Conservation (phyloP, 139 green algal species). For the Microglena sp. region DNA sequence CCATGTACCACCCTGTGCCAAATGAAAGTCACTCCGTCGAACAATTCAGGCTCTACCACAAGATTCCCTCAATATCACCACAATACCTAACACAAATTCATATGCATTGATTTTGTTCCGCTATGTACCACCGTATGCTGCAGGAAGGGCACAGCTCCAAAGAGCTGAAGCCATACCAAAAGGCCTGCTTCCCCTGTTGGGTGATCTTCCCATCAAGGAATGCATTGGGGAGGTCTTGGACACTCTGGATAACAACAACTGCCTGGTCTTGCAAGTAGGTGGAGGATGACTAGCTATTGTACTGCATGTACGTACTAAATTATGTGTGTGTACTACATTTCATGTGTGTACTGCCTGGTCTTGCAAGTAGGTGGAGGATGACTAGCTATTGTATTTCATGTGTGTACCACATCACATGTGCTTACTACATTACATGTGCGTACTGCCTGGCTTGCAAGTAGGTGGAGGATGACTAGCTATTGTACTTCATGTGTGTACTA, state of each 20-base stretch:
- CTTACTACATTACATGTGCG: background rate
- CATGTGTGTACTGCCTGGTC: background rate
- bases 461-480: background rate
- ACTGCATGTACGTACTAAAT: background rate
- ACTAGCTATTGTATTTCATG: background rate
- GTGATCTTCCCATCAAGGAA: background rate
- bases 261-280: conserved; percentile 4
- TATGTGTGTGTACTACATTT: background rate
- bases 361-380: background rate
- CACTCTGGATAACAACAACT: conserved; percentile 1
- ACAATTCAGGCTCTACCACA: too few relatives aligned
- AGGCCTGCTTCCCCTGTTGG: too few relatives aligned
- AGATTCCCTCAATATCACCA: too few relatives aligned
- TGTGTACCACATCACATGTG: background rate
- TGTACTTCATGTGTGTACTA: background rate
- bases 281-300: background rate
- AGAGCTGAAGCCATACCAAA: too few relatives aligned
- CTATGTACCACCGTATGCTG: too few relatives aligned
- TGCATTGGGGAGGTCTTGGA: conserved; percentile 3
- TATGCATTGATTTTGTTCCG: too few relatives aligned
- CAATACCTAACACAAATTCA: too few relatives aligned
- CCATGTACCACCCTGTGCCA: too few relatives aligned
- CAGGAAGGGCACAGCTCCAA: too few relatives aligned
- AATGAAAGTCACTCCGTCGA: too few relatives aligned
- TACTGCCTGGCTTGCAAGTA: background rate